Percentiles rank a stretch among this genome's conserved stretches.
These are phyloP conservation scores for Pyrenula aspistea DNA, from an alignment of 495 filamentous ascomycete species.

Conservation along the genomic window DNA sequence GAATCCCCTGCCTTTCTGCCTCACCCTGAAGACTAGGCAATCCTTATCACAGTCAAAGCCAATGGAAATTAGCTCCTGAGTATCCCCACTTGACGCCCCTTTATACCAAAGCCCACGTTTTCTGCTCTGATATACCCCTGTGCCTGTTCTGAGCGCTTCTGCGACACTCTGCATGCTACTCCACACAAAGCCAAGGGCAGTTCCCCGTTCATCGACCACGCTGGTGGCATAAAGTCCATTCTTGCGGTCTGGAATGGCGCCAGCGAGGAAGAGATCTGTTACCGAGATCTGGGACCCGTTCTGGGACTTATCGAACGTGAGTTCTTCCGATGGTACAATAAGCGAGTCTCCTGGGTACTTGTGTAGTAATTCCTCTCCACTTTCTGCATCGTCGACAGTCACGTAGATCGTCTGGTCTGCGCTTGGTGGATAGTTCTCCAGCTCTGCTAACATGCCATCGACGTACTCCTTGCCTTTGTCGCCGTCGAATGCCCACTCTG, in stretches of 20 bases:
- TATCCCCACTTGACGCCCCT: slow-evolving; percentile 85
- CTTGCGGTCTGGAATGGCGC: slow-evolving; percentile 65
- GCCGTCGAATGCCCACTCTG: slow-evolving; percentile 35
- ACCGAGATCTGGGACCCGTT: slow-evolving; percentile 48
- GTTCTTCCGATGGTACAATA: slow-evolving; percentile 55
- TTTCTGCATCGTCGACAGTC: slow-evolving; percentile 31
- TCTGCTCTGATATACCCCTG: slow-evolving; percentile 88
- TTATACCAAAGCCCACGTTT: slow-evolving; percentile 97
- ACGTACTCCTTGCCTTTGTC: slow-evolving; percentile 38
- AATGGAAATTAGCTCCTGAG: slow-evolving; percentile 76
- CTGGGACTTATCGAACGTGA: slow-evolving; percentile 54
- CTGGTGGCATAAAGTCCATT: slow-evolving; percentile 80
- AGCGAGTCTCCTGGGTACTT: slow-evolving; percentile 50
- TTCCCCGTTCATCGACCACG: slow-evolving; percentile 78
- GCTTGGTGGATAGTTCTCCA: slow-evolving; percentile 19
- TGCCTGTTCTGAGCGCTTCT: slow-evolving; percentile 75
- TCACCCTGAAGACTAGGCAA: slow-evolving; percentile 78
- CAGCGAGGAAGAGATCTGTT: slow-evolving; percentile 53
- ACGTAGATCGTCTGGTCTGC: slow-evolving; percentile 27
- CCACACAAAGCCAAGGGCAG: slow-evolving; percentile 82
- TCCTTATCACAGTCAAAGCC: slow-evolving; percentile 87
- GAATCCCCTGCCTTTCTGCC: slow-evolving; percentile 82
- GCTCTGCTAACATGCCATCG: slow-evolving; percentile 22
- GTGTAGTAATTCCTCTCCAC: slow-evolving; percentile 39
- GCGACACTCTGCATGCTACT: slow-evolving; percentile 81